Percentiles rank a stretch among this genome's conserved stretches.
Evolutionary conservation across 2,329 filamentous ascomycete species (phyloP).

Genomic region (Trichoderma sp.): DNA sequence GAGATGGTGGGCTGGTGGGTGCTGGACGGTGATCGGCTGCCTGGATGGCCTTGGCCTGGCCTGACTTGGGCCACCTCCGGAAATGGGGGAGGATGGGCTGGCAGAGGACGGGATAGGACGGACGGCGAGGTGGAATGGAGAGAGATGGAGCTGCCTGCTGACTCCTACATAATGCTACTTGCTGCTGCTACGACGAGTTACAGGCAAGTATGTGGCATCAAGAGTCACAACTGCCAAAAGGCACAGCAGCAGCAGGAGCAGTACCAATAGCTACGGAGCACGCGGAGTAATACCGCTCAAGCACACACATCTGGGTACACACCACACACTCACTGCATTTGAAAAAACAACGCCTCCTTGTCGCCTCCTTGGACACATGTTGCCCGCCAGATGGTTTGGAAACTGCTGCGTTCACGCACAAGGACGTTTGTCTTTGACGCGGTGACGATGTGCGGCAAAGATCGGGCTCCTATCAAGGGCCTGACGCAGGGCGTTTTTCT

Average conservation of each 20-base stretch:
- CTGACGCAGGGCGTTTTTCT: background rate
- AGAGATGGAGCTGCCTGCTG: conserved; percentile 20
- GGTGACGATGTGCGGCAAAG: background rate
- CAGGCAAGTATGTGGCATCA: background rate
- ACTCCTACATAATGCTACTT: conserved; percentile 1
- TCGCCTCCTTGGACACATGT: background rate
- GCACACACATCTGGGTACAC: background rate
- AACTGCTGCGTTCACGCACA: background rate
- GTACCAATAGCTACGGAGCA: background rate
- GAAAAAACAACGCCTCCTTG: background rate
- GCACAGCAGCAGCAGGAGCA: background rate
- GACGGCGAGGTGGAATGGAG: conserved; percentile 9
- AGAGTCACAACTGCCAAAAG: conserved; percentile 3
- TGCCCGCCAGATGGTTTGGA: background rate
- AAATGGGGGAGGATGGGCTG: conserved; percentile 8
- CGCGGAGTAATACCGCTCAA: background rate
- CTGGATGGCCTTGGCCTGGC: conserved; percentile 5
- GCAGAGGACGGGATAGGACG: conserved; percentile 2
- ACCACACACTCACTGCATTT: background rate
- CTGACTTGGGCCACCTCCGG: conserved; percentile 15
- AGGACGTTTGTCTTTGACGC: background rate
- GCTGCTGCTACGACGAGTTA: background rate
- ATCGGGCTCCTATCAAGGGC: background rate
- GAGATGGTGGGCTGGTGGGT: conserved; percentile 7
- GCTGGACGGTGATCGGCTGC: conserved; percentile 21